Evolutionary conservation across 768 basidiomycete genomes (phyloP), one percentile per base, ranked within the genome.

Genomic region (Suillus bovinus): DNA sequence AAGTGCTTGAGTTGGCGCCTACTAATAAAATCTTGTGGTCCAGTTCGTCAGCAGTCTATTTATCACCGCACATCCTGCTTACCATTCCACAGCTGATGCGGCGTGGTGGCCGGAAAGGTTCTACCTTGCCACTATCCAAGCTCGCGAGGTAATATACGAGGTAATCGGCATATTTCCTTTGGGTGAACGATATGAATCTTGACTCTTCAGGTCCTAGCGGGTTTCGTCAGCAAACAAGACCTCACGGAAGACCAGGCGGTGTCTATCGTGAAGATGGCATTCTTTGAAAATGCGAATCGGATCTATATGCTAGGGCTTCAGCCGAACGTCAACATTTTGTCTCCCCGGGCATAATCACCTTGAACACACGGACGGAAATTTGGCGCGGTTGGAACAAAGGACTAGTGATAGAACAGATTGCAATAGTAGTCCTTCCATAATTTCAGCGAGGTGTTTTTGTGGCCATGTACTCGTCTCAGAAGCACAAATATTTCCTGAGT

Each of bases 1-100:
- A 92, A 69, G 76, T 90, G 24, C 75, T 93, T 2, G 91, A 93
- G 71, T 74, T 91, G 16, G 78, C 82, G 20, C 91, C 91, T 14
- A 90, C 86, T 33, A 91, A 86, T 70, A 93, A 92, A 70, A 84
- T 93, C 31, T 70, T 93, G 77, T 93, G 89, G 88, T 91, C 89
- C 5, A 91, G 90, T 90, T 67, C 65, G 84, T 74, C 11, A 11
- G 46, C 4, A 52, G 27, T 33, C 1, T 22, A 34, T 10, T 10
- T 38, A 4, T 38, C 5, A 7, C 24, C 34, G 34, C 16, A 42
- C 42, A 57, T 68, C 64, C 38, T 66, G 14, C 14, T 49, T 34
- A 31, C 22, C 13, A 41, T 27, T 50, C 63, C 83, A 84, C 84
- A 52, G 55, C 55, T 56, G 87, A 91, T 67, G 86, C 83, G 10